Percentiles rank a stretch among this genome's conserved stretches.
Evolutionary conservation across 371 early-diverging fungal species (phyloP).

Genomic region (Rhizomucor miehei): DNA sequence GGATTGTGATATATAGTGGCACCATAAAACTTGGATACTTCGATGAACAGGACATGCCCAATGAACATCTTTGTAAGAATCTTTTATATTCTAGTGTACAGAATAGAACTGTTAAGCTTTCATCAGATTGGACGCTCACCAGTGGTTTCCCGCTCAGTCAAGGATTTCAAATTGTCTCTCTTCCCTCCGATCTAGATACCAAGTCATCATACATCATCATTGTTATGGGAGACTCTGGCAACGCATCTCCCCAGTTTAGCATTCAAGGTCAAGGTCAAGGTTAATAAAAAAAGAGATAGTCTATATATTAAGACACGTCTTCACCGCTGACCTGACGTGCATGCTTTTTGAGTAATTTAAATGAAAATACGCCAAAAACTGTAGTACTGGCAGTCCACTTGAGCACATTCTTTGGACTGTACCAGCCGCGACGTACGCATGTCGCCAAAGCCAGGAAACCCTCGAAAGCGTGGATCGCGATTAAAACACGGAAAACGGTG

Average conservation of each 20-base stretch:
- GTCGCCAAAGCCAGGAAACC: slow-evolving; percentile 15
- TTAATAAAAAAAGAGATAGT: not conserved
- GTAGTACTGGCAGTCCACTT: slow-evolving; percentile 37
- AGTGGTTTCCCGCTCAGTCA: slow-evolving; percentile 26
- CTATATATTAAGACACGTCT: not conserved
- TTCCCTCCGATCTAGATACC: slow-evolving; percentile 34
- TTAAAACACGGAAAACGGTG: slow-evolving; percentile 3
- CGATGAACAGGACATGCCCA: slow-evolving; percentile 20
- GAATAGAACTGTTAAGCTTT: not conserved
- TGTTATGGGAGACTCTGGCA: slow-evolving; percentile 47
- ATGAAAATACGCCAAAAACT: slow-evolving; percentile 30
- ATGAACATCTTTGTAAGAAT: slow-evolving; percentile 34
- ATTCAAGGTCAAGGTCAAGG: no score
- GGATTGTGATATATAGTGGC: no score
- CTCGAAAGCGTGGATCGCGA: slow-evolving; percentile 22
- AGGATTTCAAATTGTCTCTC: slow-evolving; percentile 24
- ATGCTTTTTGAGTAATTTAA: slow-evolving; percentile 2
- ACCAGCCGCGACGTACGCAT: slow-evolving; percentile 43
- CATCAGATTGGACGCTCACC: slow-evolving; percentile 26
- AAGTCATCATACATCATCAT: slow-evolving; percentile 35
- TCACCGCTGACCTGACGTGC: slow-evolving; percentile 5
- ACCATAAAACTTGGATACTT: slow-evolving; percentile 37
- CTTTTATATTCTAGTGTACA: not conserved
- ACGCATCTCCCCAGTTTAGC: slow-evolving; percentile 40
- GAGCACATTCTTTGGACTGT: slow-evolving; percentile 24